These are phyloP conservation scores for Coemansia sp. DNA, from an alignment of 192 early-diverging fungal species.

Conservation along the genomic window DNA sequence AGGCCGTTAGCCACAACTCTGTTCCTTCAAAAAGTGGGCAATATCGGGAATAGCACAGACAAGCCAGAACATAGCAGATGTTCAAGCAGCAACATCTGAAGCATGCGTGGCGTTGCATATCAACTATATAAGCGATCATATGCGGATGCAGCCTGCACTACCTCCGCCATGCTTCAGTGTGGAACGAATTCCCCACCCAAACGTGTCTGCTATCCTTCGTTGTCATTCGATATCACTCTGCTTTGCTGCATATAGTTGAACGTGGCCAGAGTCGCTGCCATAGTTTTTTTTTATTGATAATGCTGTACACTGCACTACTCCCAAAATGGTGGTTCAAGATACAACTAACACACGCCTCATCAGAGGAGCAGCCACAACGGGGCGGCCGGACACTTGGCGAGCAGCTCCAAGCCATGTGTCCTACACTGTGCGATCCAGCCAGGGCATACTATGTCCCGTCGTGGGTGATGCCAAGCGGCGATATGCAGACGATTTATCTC, in stretches of 20 bases:
- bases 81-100: too few relatives aligned
- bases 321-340: slow-evolving; percentile 41
- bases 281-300: background rate
- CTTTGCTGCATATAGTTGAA: background rate
- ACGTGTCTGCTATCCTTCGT: background rate
- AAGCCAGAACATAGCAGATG: too few relatives aligned
- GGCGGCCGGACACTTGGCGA: slow-evolving; percentile 17
- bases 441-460: slow-evolving; percentile 65
- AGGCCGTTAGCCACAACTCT: too few relatives aligned
- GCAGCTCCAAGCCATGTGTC: slow-evolving; percentile 47
- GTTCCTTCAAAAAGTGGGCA: too few relatives aligned
- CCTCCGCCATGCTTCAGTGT: too few relatives aligned
- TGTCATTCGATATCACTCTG: background rate
- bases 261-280: too few relatives aligned
- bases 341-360: slow-evolving; percentile 35
- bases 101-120: too few relatives aligned
- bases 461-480: slow-evolving; percentile 65
- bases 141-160: too few relatives aligned
- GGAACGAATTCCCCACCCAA: background rate
- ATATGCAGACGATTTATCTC: slow-evolving; percentile 70
- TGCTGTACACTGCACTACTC: slow-evolving; percentile 28
- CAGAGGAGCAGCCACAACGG: slow-evolving; percentile 36
- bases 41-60: too few relatives aligned
- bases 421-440: slow-evolving; percentile 51
- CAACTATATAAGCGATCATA: too few relatives aligned